Percentiles rank a stretch among this genome's conserved stretches.
Evolutionary conservation across 108 stramenopile species (phyloP).

Genomic region (Nitzschia sp.): DNA sequence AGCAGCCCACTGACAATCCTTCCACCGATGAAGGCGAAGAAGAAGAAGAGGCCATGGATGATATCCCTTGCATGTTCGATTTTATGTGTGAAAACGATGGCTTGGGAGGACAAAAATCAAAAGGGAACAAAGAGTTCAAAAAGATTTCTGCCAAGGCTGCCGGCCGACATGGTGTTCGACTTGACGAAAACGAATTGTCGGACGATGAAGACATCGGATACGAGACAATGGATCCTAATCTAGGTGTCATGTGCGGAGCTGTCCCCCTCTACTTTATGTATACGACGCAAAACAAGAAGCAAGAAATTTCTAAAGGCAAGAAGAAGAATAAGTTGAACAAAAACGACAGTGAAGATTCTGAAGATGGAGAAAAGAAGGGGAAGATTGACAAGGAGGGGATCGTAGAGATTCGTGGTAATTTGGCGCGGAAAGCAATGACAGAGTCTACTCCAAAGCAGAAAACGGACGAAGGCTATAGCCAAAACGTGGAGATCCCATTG

Average conservation of each 20-base stretch:
- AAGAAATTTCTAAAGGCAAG: neutral
- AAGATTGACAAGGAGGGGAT: neutral
- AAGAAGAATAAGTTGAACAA: neutral
- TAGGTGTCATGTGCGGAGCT: constrained; percentile 25
- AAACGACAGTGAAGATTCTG: neutral
- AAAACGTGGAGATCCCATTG: neutral
- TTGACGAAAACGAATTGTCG: neutral
- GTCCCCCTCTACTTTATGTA: constrained; percentile 27
- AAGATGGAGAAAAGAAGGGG: neutral
- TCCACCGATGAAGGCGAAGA: neutral
- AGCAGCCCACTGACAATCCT: neutral
- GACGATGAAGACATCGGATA: neutral
- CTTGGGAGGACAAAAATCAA: neutral
- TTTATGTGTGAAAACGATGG: neutral
- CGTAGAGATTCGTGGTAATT: neutral
- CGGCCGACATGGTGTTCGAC: neutral
- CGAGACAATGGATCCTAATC: constrained; percentile 8
- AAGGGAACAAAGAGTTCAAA: neutral
- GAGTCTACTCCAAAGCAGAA: constrained; percentile 1
- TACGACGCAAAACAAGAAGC: neutral
- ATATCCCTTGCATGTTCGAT: neutral
- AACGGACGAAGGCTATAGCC: neutral
- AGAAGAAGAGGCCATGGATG: neutral
- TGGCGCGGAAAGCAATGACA: too few species aligned
- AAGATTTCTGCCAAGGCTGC: neutral